Percentiles rank a stretch among this genome's conserved stretches.
These are phyloP conservation scores for Didymella exigua DNA, from an alignment of 2,329 filamentous ascomycete genomes.

Conservation along the genomic window DNA sequence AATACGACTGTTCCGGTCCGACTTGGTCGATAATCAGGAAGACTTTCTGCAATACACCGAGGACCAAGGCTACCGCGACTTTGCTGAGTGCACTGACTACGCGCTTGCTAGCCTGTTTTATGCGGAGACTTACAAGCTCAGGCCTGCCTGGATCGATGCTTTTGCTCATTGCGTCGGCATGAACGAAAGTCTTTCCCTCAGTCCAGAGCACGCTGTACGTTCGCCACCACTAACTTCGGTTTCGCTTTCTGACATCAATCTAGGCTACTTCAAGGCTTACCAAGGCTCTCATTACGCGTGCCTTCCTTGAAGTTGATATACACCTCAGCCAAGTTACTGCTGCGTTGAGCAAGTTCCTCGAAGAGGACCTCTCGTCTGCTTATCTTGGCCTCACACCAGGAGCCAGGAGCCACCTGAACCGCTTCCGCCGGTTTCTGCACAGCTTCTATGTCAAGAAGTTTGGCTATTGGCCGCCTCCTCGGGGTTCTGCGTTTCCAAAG, in stretches of 20 bases:
- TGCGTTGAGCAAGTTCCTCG: constrained; percentile 70
- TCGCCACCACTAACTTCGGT: background rate
- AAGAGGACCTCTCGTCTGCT: constrained; percentile 70
- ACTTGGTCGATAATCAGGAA: constrained; percentile 60
- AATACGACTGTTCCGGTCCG: constrained; percentile 66
- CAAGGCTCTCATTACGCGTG: constrained; percentile 68
- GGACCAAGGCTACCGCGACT: constrained; percentile 70
- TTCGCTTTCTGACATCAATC: background rate
- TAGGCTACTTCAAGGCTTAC: constrained; percentile 57
- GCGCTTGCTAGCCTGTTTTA: constrained; percentile 71
- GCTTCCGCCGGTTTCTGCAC: constrained; percentile 72
- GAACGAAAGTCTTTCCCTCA: constrained; percentile 64
- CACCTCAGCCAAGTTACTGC: constrained; percentile 63
- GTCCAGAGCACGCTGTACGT: constrained; percentile 67
- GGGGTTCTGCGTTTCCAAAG: constrained; percentile 61
- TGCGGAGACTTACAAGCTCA: constrained; percentile 68
- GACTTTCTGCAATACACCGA: constrained; percentile 71
- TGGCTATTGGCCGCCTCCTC: constrained; percentile 72
- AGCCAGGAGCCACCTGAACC: constrained; percentile 70
- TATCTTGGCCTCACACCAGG: constrained; percentile 67
- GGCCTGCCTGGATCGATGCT: constrained; percentile 72
- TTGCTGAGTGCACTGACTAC: constrained; percentile 69
- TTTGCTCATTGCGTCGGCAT: constrained; percentile 82
- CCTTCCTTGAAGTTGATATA: constrained; percentile 68
- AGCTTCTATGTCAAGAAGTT: constrained; percentile 70